phyloP scores from a whole-genome alignment of 139 green algal species.

The Chlamydomonas sp. region DNA sequence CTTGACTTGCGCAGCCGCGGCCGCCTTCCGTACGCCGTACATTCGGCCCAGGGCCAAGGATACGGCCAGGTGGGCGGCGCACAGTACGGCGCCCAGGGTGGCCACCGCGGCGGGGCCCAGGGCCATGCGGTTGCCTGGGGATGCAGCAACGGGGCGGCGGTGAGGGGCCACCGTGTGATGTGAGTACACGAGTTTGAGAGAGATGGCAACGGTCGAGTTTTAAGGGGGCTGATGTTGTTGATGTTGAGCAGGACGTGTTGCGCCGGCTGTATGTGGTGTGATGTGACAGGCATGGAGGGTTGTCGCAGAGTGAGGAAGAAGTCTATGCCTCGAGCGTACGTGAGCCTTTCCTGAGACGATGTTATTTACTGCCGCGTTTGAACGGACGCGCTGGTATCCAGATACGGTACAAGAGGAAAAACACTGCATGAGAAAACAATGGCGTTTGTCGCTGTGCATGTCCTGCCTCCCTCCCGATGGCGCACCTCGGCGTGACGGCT shows the following conservation, averaged over 20 bases:
- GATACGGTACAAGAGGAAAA: neutral
- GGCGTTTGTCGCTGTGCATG: neutral
- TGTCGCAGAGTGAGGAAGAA: no score
- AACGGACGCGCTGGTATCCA: neutral
- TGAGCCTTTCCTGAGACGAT: no score
- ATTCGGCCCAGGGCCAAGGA: conserved; percentile 19
- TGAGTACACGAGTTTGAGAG: neutral
- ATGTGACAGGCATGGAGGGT: no score
- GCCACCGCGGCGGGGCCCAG: conserved; percentile 14
- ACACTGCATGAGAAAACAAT: neutral
- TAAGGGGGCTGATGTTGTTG: no score
- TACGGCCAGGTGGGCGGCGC: conserved; percentile 9
- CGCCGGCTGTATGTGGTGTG: no score
- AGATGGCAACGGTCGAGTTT: no score
- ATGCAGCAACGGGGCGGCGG: no score
- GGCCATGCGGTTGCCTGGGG: conserved; percentile 2
- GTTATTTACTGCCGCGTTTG: no score
- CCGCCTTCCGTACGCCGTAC: conserved; percentile 9
- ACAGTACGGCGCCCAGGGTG: neutral
- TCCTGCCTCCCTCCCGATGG: neutral
- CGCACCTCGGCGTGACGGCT: neutral
- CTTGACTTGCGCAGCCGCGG: neutral
- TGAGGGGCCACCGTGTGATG: neutral
- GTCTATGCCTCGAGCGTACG: no score
- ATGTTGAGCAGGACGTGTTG: no score